phyloP scores from a whole-genome alignment of 1,139 yeast genomes.

The Sporopachydermia cereana region DNA sequence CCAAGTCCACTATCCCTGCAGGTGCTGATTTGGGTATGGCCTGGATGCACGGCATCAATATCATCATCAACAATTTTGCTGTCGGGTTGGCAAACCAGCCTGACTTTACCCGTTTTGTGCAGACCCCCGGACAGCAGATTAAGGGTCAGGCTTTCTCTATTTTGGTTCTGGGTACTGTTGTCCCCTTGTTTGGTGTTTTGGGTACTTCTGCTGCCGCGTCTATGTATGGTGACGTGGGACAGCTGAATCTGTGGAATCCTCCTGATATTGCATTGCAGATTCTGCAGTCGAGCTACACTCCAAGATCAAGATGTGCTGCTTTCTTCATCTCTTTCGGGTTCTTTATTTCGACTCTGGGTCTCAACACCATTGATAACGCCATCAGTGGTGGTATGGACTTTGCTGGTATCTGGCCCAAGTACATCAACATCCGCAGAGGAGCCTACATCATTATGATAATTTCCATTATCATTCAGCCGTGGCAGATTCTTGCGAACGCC shows the following conservation, averaged over 20 bases:
- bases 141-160: slow-evolving; percentile 15
- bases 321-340: slow-evolving; percentile 36
- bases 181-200: slow-evolving; percentile 18
- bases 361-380: slow-evolving; percentile 38
- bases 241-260: slow-evolving; percentile 14
- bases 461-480: slow-evolving; percentile 36
- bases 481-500: slow-evolving; percentile 35
- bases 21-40: slow-evolving; percentile 14
- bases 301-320: slow-evolving; percentile 35
- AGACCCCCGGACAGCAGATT: slow-evolving; percentile 12
- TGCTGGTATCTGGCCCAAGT: slow-evolving; percentile 36
- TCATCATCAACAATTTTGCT: slow-evolving; percentile 15
- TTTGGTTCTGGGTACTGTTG: slow-evolving; percentile 15
- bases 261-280: slow-evolving; percentile 11
- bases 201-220: slow-evolving; percentile 16
- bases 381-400: slow-evolving; percentile 43
- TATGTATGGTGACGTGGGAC: slow-evolving; percentile 14
- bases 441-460: slow-evolving; percentile 32
- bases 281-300: slow-evolving; percentile 20
- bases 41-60: slow-evolving; percentile 13
- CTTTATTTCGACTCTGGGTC: slow-evolving; percentile 34
- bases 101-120: slow-evolving; percentile 24
- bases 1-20: slow-evolving; percentile 10
- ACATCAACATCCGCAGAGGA: slow-evolving; percentile 40
- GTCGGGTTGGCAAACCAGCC: slow-evolving; percentile 24